Percentiles rank a stretch among this genome's conserved stretches.
phyloP scores from a whole-genome alignment of 2,329 filamentous ascomycete genomes.

The Daldinia sp. region DNA sequence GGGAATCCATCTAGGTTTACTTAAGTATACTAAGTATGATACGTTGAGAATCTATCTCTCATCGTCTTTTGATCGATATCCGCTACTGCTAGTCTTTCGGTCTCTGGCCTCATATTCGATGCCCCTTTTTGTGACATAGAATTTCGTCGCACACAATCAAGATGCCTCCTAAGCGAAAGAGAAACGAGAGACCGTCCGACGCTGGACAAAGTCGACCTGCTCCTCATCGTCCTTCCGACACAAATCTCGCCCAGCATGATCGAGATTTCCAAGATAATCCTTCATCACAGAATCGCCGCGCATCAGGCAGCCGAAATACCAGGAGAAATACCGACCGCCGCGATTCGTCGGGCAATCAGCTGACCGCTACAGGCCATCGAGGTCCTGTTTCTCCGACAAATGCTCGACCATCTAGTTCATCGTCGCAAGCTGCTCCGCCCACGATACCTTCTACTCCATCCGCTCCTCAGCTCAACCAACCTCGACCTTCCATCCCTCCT shows the following conservation, averaged over 20 bases:
- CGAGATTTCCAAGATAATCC: slow-evolving; percentile 57
- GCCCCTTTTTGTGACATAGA: slow-evolving; percentile 38
- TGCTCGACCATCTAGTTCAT: slow-evolving; percentile 50
- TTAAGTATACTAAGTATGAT: slow-evolving; percentile 25
- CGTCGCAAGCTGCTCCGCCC: slow-evolving; percentile 47
- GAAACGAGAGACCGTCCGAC: slow-evolving; percentile 61
- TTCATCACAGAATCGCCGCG: slow-evolving; percentile 46
- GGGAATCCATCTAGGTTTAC: slow-evolving; percentile 12
- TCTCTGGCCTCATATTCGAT: slow-evolving; percentile 33
- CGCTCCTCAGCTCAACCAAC: slow-evolving; percentile 32
- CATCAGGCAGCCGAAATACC: slow-evolving; percentile 56
- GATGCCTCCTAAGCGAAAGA: slow-evolving; percentile 70
- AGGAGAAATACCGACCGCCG: slow-evolving; percentile 59
- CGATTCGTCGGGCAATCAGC: slow-evolving; percentile 56
- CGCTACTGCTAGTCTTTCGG: slow-evolving; percentile 29
- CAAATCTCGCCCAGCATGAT: slow-evolving; percentile 65
- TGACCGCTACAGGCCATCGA: slow-evolving; percentile 42
- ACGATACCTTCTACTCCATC: slow-evolving; percentile 42
- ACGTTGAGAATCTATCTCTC: slow-evolving; percentile 32
- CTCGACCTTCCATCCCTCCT: slow-evolving; percentile 49
- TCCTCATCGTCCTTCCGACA: slow-evolving; percentile 69
- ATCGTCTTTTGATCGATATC: slow-evolving; percentile 9
- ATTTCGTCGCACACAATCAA: slow-evolving; percentile 36
- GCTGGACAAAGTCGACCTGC: slow-evolving; percentile 61
- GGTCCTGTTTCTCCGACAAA: slow-evolving; percentile 47